These are phyloP conservation scores for Sutorius eximius DNA, from an alignment of 1,284 basidiomycete species.

Conservation along the genomic window DNA sequence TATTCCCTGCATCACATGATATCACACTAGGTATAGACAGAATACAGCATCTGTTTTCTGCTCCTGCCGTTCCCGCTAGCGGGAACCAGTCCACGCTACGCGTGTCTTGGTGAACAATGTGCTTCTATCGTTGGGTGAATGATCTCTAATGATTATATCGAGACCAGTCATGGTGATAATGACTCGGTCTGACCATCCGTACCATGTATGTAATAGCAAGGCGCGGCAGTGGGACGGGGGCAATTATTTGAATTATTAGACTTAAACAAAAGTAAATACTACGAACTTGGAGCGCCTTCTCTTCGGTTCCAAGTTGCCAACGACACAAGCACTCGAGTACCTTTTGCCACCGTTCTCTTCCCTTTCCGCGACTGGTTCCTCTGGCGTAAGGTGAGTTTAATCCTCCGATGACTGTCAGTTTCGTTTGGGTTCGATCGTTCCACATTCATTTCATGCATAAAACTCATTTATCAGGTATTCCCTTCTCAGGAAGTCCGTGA, in stretches of 20 bases:
- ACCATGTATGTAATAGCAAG: not conserved
- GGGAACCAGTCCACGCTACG: not conserved
- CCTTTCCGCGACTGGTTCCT: not conserved
- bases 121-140: not conserved
- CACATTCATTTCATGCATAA: slow-evolving; percentile 9
- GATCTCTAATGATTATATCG: not conserved
- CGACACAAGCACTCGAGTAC: not conserved
- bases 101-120: not conserved
- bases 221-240: slow-evolving; percentile 12
- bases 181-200: not conserved
- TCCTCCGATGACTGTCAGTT: not conserved
- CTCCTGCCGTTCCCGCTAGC: slow-evolving; percentile 5
- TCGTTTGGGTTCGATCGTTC: slow-evolving; percentile 2
- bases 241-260: slow-evolving; percentile 20
- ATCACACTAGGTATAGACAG: slow-evolving; percentile 34
- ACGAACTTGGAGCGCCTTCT: not conserved
- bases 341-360: not conserved
- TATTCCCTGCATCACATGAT: slow-evolving; percentile 33
- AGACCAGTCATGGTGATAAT: not conserved
- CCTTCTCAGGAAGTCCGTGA: slow-evolving; percentile 16
- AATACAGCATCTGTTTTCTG: slow-evolving; percentile 21
- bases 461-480: slow-evolving; percentile 9
- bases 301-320: slow-evolving; percentile 3
- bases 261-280: slow-evolving; percentile 29
- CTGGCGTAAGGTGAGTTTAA: not conserved